phyloP scores from a whole-genome alignment of 2,329 filamentous ascomycete species.

The Trichoderma afroharzianum region DNA sequence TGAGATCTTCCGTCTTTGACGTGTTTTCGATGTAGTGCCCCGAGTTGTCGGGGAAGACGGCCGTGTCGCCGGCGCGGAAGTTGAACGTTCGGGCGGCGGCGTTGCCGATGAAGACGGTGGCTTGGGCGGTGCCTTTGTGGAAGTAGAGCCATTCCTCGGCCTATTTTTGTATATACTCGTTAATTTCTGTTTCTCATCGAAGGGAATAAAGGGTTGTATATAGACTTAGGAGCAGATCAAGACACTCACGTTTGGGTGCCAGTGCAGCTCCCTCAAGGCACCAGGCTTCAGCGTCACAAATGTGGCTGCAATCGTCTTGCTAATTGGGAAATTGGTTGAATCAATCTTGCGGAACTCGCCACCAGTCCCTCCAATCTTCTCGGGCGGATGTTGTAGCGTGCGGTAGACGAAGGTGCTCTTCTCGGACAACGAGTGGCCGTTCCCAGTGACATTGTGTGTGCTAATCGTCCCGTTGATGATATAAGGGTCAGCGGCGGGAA shows the following conservation, averaged over 20 bases:
- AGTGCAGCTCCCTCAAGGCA: conserved; percentile 63
- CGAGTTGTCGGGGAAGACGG: conserved; percentile 64
- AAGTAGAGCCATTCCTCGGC: conserved; percentile 71
- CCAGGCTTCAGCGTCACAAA: conserved; percentile 62
- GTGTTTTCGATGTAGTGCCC: conserved; percentile 69
- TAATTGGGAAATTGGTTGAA: conserved; percentile 62
- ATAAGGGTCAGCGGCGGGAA: conserved; percentile 58
- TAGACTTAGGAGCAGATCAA: not conserved
- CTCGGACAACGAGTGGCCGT: conserved; percentile 44
- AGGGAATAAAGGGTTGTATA: too few relatives aligned
- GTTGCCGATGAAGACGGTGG: conserved; percentile 62
- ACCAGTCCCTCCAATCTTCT: conserved; percentile 57
- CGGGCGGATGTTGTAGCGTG: conserved; percentile 51
- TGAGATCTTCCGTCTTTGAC: conserved; percentile 58
- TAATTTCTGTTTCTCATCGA: too few relatives aligned
- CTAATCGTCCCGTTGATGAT: conserved; percentile 56
- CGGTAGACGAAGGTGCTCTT: conserved; percentile 62
- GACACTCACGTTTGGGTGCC: conserved; percentile 60
- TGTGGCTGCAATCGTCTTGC: conserved; percentile 62
- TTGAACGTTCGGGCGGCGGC: conserved; percentile 62
- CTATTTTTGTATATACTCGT: conserved; percentile 30
- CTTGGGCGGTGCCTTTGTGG: conserved; percentile 57
- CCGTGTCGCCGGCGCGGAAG: conserved; percentile 64
- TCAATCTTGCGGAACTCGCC: conserved; percentile 63
- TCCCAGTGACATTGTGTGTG: conserved; percentile 36